Percentiles rank a stretch among this genome's conserved stretches.
phyloP scores from a whole-genome alignment of 2,329 filamentous ascomycete genomes.

The Colletotrichum truncatum region DNA sequence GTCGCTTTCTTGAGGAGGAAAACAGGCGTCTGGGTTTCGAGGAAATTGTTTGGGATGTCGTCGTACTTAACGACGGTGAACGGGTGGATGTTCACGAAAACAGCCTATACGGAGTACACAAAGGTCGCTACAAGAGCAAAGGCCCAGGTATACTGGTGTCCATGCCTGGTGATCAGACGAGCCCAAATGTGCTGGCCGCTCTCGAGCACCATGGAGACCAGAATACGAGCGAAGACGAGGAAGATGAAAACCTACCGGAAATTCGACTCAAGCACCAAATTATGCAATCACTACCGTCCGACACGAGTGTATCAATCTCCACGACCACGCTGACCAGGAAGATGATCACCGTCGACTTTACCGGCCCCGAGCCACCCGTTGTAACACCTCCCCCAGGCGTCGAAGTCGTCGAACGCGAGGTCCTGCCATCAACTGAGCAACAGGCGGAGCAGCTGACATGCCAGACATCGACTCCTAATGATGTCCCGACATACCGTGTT shows the following conservation, averaged over 20 bases:
- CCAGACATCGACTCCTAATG: constrained; percentile 33
- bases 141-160: constrained; percentile 33
- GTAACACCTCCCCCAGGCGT: constrained; percentile 66
- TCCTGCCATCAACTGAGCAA: constrained; percentile 50
- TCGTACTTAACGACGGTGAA: constrained; percentile 67
- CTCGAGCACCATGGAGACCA: constrained; percentile 44
- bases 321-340: constrained; percentile 69
- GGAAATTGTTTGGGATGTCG: constrained; percentile 73
- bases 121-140: constrained; percentile 34
- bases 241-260: constrained; percentile 56
- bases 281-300: constrained; percentile 60
- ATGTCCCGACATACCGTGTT: constrained; percentile 57
- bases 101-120: constrained; percentile 42
- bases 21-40: constrained; percentile 56
- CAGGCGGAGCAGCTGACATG: constrained; percentile 27
- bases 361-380: constrained; percentile 58
- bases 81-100: constrained; percentile 63
- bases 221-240: constrained; percentile 39
- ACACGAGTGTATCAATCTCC: constrained; percentile 67
- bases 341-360: constrained; percentile 71
- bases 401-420: constrained; percentile 66
- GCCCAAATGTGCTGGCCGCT: constrained; percentile 43
- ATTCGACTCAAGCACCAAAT: constrained; percentile 62
- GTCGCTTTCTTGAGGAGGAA: constrained; percentile 60
- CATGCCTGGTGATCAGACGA: constrained; percentile 33